Base-by-base conservation (phyloP, 2,329 filamentous ascomycete species). In the Aspergillus oerlinghausenensis region DNA sequence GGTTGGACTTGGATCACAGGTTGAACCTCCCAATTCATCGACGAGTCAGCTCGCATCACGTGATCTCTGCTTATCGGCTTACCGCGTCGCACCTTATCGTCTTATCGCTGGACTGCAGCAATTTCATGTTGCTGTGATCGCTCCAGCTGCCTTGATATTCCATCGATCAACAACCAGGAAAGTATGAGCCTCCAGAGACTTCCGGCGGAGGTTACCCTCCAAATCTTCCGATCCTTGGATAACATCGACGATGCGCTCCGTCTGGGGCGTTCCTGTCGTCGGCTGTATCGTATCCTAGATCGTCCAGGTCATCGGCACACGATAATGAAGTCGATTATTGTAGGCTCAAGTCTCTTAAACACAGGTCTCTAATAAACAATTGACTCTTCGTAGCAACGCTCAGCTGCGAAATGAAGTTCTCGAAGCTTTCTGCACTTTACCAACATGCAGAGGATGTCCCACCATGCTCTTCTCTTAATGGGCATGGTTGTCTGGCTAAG, bases 351-450 rank as follows among this genome's bases (percentile, higher is more conserved):
- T 21, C 40, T 35, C 32, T 6, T 35, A 35, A 35, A 35, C 2
- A n/a, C n/a, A 43, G n/a, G n/a, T 9, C 14, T 9, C n/a, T 9
- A 21, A 4, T 19, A 43, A 21, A n/a, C 19, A 2, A 43, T n/a
- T n/a, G 3, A 21, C 40, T 21, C n/a, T 10, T 21, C 40, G 9
- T 19, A 43, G 40, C 17, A 19, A 43, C 40, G n/a, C n/a, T n/a
- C 2, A 50, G 32, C 51, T 59, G 57, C 23, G 43, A 52, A 11
- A 47, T 11, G 14, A 48, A 47, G 3, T 57, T 57, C 53, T 21
- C 9, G 40, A 57, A 57, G 19, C 57, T 57, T 25, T 59, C 57
- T 10, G 57, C 55, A 29, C 57, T 59, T 21, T 59, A 59, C 50
- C 52, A 59, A 14, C 55, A 59, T 52, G 57, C 35, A 45, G 57